Base-by-base conservation (phyloP, 2,329 filamentous ascomycete species). In the Fusarium pininemorale region DNA sequence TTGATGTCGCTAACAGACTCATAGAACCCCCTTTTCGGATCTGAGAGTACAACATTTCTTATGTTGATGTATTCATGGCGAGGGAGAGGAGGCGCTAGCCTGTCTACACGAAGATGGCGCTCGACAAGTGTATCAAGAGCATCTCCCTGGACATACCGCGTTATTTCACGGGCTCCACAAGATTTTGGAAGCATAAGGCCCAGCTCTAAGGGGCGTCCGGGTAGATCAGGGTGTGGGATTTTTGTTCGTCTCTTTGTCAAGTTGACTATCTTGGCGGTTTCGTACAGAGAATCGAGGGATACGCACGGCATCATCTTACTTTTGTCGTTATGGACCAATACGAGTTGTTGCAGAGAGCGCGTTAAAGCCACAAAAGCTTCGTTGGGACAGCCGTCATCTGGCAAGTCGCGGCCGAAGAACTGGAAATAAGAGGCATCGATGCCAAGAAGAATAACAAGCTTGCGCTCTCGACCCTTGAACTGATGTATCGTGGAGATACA, bases 381-480 rank as follows among this genome's bases (percentile, higher is more conserved):
- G 20, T 81, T 81, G 14, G 80, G 77, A 26, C 78, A 80, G 12
- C 45, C 62, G 44, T 80, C 75, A n/a, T 80, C 78, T 7, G 78
- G 78, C n/a, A 75, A 50, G 48, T 79, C 65, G 16, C 78, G 75
- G 3, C 75, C 79, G 6, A 75, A 50, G 26, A 61, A 68, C 10
- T 60, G 10, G 35, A 81, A 81, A 54, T 76, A 81, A 1, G 71
- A 70, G 18, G 75, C 56, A 44, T 81, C 78, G 1, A 78, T 69
- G 10, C 72, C 77, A 37, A 79, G 64, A 6, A 81, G 62, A 45
- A 82, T 77, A 8, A 81, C 48, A 4, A 82, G 59, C 41, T 79
- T 66, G 22, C 80, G 79, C 66, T 82, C 79, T 47, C 73, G 78
- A 9, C 80, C 80, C 47, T 82, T 82, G 66, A 82, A 82, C 44